These are phyloP conservation scores for Sordariomycetes sp. DNA, from an alignment of 2,329 filamentous ascomycete species.

Conservation along the genomic window DNA sequence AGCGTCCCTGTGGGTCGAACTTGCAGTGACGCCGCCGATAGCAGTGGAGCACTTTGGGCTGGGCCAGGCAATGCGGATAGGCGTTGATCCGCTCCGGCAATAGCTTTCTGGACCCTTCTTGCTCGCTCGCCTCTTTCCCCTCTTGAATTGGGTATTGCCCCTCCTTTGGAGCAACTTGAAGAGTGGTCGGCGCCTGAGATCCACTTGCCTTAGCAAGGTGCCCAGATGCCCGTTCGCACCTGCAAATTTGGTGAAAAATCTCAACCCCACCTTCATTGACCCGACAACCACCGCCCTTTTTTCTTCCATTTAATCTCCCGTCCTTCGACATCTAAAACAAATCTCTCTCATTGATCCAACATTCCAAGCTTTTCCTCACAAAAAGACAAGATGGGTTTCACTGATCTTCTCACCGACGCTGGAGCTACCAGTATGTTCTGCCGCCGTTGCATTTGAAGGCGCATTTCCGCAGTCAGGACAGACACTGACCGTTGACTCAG, in stretches of 20 bases:
- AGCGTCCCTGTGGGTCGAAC: too few species aligned
- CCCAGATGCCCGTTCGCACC: constrained; percentile 1
- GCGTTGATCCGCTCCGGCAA: too few species aligned
- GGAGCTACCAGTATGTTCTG: constrained; percentile 39
- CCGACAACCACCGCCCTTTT: constrained; percentile 21
- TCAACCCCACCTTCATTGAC: constrained; percentile 30
- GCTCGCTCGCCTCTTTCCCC: not conserved
- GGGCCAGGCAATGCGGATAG: too few species aligned
- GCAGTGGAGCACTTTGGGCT: too few species aligned
- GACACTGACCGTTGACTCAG: constrained; percentile 32
- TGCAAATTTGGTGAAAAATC: constrained; percentile 21
- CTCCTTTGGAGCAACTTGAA: too few species aligned
- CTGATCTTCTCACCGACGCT: constrained; percentile 57
- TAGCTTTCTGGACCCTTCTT: constrained; percentile 4
- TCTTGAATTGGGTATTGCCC: too few species aligned
- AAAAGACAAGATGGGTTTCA: constrained; percentile 61
- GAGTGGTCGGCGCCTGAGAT: not conserved
- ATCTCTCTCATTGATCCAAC: not conserved
- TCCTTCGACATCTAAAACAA: constrained; percentile 13
- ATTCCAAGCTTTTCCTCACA: constrained; percentile 14
- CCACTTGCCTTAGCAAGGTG: not conserved
- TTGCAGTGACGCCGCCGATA: too few species aligned
- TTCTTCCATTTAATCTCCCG: constrained; percentile 19
- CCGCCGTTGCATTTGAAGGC: constrained; percentile 10
- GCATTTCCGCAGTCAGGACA: constrained; percentile 13